These are phyloP conservation scores for Capronia coronata DNA, from an alignment of 2,329 filamentous ascomycete genomes.

Conservation along the genomic window DNA sequence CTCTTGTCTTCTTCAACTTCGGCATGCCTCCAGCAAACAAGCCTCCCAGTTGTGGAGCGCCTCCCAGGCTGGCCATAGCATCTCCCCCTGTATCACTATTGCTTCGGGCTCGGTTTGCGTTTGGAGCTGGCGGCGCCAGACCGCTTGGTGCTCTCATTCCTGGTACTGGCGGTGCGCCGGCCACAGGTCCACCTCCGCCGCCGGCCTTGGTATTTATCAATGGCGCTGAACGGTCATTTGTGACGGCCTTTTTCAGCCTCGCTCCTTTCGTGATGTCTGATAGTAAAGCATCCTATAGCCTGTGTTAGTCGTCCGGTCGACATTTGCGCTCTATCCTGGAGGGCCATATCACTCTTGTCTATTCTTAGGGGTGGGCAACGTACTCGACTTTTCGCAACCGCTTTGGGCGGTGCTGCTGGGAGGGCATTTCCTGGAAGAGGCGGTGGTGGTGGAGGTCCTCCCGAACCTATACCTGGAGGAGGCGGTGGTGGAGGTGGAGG, in stretches of 20 bases:
- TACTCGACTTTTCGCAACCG: conserved; percentile 56
- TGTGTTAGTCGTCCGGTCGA: conserved; percentile 12
- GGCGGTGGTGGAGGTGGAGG: conserved; percentile 55
- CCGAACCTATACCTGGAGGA: conserved; percentile 48
- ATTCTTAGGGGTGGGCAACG: conserved; percentile 32
- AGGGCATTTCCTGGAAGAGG: conserved; percentile 58
- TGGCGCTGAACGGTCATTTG: conserved; percentile 89
- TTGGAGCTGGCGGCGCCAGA: conserved; percentile 65
- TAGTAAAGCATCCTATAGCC: conserved; percentile 68
- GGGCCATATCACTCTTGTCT: neutral
- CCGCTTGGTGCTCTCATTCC: conserved; percentile 56
- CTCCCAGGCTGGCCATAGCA: conserved; percentile 38
- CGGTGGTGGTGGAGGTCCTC: conserved; percentile 55
- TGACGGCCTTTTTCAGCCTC: conserved; percentile 73
- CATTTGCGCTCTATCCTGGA: neutral
- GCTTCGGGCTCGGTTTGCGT: conserved; percentile 64
- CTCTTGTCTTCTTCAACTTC: conserved; percentile 84
- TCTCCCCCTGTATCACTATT: conserved; percentile 62
- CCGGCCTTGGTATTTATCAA: conserved; percentile 53
- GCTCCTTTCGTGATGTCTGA: conserved; percentile 79
- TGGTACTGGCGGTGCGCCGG: conserved; percentile 76
- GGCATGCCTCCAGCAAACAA: conserved; percentile 93
- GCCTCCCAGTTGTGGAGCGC: conserved; percentile 75
- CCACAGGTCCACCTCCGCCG: conserved; percentile 55
- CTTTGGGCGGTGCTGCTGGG: conserved; percentile 53